These are phyloP conservation scores for Scutellaria minor DNA, from an alignment of 257 asterid species.

Conservation along the genomic window DNA sequence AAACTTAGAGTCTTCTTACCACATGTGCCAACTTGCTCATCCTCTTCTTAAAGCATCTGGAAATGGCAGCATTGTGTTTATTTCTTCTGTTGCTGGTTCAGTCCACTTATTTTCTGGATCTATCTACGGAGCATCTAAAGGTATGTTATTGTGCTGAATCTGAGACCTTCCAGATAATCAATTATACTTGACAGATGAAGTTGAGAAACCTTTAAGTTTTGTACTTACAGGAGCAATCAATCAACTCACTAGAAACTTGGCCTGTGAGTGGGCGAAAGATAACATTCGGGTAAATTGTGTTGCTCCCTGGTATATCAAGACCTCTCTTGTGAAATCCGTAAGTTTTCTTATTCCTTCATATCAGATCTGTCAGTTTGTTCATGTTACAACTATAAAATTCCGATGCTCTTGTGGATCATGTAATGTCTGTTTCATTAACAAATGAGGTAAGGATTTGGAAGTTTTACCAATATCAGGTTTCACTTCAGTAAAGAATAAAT, in stretches of 20 bases:
- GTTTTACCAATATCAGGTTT: constrained; percentile 5
- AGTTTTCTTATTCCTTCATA: constrained; percentile 35
- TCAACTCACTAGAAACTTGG: constrained; percentile 87
- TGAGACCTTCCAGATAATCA: constrained; percentile 12
- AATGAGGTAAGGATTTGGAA: background rate
- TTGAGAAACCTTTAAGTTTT: constrained; percentile 15
- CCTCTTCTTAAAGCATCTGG: constrained; percentile 91
- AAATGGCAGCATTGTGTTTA: constrained; percentile 70
- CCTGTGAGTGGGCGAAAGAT: constrained; percentile 98
- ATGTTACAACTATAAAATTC: constrained; percentile 12
- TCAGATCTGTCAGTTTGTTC: constrained; percentile 14
- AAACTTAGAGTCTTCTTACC: constrained; percentile 84
- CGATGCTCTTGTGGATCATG: background rate
- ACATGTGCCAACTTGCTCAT: constrained; percentile 83
- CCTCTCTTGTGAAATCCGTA: constrained; percentile 81
- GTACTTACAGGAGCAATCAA: constrained; percentile 78
- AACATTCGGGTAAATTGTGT: constrained; percentile 84
- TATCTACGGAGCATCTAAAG: constrained; percentile 91
- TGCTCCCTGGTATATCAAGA: constrained; percentile 94
- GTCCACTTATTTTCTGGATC: constrained; percentile 76
- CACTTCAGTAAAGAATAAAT: background rate
- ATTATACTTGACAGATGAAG: constrained; percentile 19
- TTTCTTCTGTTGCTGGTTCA: constrained; percentile 86
- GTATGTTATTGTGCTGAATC: constrained; percentile 39
- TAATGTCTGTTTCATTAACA: background rate